Base-by-base conservation (phyloP, 2,329 filamentous ascomycete genomes). In the Rutstroemia sp. region DNA sequence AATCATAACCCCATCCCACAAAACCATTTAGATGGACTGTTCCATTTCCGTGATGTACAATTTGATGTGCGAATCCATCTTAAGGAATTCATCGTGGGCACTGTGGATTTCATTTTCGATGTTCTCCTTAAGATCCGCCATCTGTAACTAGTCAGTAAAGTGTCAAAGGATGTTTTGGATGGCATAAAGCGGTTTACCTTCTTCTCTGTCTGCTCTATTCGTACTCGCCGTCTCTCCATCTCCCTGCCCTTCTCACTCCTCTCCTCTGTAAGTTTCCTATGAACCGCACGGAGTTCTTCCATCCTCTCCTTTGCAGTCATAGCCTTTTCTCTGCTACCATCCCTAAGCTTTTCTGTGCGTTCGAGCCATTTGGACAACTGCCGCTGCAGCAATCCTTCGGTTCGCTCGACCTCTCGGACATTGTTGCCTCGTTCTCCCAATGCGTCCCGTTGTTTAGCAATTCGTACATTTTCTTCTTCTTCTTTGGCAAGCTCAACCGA, bases 21-120 rank as follows among this genome's bases (percentile, higher is more conserved):
- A 19, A 14, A 10, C 39, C 6, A 48, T 65, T 55, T 39, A 55
- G 30, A 55, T 82, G 56, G 86, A 87, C 73, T 96, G 92, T 73
- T 97, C 94, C 92, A 99, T 96, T 78, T 99, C 94, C 4, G 89
- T 95, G 68, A 99, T 95, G 76, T 99, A 99, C 60, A 97, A 78
- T 73, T 92, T 92, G 71, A 99, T 95, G 70, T 99, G 94, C 39
- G 90, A 87, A 72, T 97, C 92, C 83, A 99, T 87, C 82, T 96
- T 96, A 69, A 95, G 80, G 73, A 96, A 99, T 75, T 97, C 90
- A 63, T 95, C 92, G 65, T 95, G 84, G 1, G 94, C 91, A 56
- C 82, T 83, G 69, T 94, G 89, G 8, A 97, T 87, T 73, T 99
- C 94, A 60, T 87, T 92, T 69, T 97, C 92, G 61, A 99, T 96